phyloP scores from a whole-genome alignment of 2,329 filamentous ascomycete species.

The Aspergillus calidoustus region DNA sequence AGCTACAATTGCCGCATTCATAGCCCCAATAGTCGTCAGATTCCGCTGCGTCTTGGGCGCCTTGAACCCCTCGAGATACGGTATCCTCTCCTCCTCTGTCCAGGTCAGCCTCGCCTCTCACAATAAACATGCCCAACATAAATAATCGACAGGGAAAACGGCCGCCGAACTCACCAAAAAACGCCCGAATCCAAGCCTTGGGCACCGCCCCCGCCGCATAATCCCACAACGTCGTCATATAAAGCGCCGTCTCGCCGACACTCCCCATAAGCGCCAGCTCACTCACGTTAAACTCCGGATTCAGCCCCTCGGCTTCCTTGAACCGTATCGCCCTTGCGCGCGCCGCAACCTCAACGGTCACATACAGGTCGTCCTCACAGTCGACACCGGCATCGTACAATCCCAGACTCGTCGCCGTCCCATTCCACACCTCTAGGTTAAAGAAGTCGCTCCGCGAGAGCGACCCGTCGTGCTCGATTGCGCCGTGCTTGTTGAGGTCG shows the following conservation, averaged over 20 bases:
- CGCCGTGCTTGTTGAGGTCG: constrained; percentile 2
- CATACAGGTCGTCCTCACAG: neutral
- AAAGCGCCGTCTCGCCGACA: constrained; percentile 10
- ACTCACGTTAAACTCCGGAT: constrained; percentile 4
- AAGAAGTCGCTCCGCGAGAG: constrained; percentile 10
- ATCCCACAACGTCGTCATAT: constrained; percentile 12
- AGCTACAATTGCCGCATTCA: constrained; percentile 1
- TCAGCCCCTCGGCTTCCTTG: neutral
- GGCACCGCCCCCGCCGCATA: neutral
- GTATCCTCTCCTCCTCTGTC: constrained; percentile 14
- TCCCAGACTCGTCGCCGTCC: neutral
- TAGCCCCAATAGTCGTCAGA: neutral
- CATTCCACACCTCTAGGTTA: neutral
- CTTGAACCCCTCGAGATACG: constrained; percentile 12
- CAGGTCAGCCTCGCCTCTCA: neutral
- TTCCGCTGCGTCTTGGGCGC: neutral
- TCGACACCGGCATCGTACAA: neutral
- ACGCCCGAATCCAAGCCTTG: constrained; percentile 11
- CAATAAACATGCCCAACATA: neutral
- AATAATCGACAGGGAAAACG: too few relatives aligned
- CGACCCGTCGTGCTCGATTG: constrained; percentile 7
- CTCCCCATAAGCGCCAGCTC: neutral
- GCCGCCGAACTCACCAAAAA: neutral
- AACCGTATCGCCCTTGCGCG: neutral
- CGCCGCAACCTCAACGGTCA: neutral